Conservation (phyloP, 768 basidiomycete genomes). For the Lactarius akahatsu region DNA sequence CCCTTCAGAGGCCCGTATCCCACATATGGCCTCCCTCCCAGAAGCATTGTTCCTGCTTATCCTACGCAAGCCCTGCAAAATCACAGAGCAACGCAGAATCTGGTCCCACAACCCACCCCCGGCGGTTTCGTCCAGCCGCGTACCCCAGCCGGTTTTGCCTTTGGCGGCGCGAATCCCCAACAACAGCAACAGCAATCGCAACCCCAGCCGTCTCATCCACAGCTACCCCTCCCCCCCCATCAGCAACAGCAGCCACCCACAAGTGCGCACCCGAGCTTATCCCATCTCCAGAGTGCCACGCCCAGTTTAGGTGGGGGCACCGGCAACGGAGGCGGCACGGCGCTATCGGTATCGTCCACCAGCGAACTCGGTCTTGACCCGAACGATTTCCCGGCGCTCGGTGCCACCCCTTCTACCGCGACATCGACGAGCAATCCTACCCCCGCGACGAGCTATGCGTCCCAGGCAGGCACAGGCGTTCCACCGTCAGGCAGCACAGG, state of each 20-base stretch:
- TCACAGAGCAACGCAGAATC: slow-evolving; percentile 59
- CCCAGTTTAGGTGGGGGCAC: slow-evolving; percentile 31
- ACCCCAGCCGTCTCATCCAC: slow-evolving; percentile 36
- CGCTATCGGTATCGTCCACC: slow-evolving; percentile 61
- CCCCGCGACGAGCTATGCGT: slow-evolving; percentile 71
- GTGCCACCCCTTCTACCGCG: slow-evolving; percentile 53
- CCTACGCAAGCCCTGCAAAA: slow-evolving; percentile 50
- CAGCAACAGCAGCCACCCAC: slow-evolving; percentile 42
- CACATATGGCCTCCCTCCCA: slow-evolving; percentile 61
- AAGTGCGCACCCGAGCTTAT: slow-evolving; percentile 54
- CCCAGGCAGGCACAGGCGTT: slow-evolving; percentile 71
- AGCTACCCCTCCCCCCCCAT: slow-evolving; percentile 44
- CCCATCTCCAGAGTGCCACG: slow-evolving; percentile 54
- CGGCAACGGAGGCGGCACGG: slow-evolving; percentile 37
- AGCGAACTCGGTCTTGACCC: slow-evolving; percentile 81
- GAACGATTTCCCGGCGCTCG: slow-evolving; percentile 86
- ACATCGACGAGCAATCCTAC: slow-evolving; percentile 38
- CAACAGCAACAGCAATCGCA: slow-evolving; percentile 40
- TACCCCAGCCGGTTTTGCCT: slow-evolving; percentile 60
- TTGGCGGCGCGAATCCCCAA: slow-evolving; percentile 57
- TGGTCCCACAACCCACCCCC: slow-evolving; percentile 58
- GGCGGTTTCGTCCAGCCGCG: slow-evolving; percentile 61
- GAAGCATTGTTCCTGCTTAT: slow-evolving; percentile 55
- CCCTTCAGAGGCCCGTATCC: slow-evolving; percentile 60
- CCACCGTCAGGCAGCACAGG: slow-evolving; percentile 42